Base-by-base conservation (phyloP, 495 filamentous ascomycete genomes). In the Podospora didyma region DNA sequence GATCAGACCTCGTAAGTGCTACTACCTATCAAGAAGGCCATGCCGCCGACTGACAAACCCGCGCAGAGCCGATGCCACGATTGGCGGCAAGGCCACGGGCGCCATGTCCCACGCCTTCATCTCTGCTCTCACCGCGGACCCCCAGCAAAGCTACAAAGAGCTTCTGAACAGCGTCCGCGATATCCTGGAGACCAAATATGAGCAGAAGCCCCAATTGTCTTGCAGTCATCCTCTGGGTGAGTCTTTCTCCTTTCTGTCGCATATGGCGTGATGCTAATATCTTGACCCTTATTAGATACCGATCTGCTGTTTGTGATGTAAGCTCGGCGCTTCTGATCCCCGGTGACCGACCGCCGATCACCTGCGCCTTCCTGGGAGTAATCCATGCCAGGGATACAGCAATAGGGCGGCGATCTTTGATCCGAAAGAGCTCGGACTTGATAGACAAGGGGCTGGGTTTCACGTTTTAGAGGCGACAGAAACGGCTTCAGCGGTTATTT, bases 71-170 rank as follows among this genome's bases (percentile, higher is more conserved):
- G 84, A 87, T 61, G 79, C 84, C 14, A 80, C 74, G 11, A 83
- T 86, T 49, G 79, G 78, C 22, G 86, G 91, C 51, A 82, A 97
- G 68, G 95, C 94, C 41, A 97, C 94, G 1, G 94, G 94, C 49
- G 94, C 94, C 64, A 97, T 98, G 94, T 96, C 90, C 0, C 95
- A 86, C 78, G 94, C 94, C 10, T 98, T 98, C 73, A 92, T 97
- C 72, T 81, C 78, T 20, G 88, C 91, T 41, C 76, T 97, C 55
- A 92, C 88, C 77, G 89, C 91, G 78, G 93, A 97, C 63, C 91
- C 93, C 1, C 86, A 96, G 65, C 94, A 97, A 80, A 96, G 90
- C 76, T 97, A 97, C 66, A 86, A 96, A 51, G 85, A 96, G 74
- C 71, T 98, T 57, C 80, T 98, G 57, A 97, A 95, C 76, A 95